Base-by-base conservation (phyloP, 2,329 filamentous ascomycete genomes). In the Stenocarpella maydis region DNA sequence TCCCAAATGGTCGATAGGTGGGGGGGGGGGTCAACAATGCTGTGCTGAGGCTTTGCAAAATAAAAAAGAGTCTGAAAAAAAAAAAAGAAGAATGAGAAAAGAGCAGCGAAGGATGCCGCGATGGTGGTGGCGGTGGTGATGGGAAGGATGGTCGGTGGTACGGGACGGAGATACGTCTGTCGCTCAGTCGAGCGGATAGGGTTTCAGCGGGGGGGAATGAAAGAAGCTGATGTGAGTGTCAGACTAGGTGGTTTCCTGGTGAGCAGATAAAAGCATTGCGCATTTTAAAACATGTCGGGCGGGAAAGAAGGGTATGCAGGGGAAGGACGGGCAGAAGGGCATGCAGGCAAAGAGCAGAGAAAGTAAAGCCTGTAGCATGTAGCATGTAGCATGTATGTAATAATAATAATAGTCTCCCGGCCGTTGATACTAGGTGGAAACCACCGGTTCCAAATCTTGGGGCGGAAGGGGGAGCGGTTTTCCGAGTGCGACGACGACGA, bases 291-390 rank as follows among this genome's bases (percentile, higher is more conserved):
- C 58, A 63, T 24, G 58, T 26, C 58, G 58, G 43, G 58, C 58
- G 58, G 58, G 58, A 43, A 41, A 43, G 58, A 63, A 63, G 58
- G 58, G 41, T 41, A 34, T n/a, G 31, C 9, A 4, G 31, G 31
- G 31, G 4, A 7, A 49, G 58, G 58, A 41, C 49, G 55, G 39
- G n/a, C 47, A 63, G n/a, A n/a, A n/a, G 64, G 41, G 68, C 53
- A 61, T 54, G 63, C 63, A 67, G 45, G 61, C 61, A 43, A 50
- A 41, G 41, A 45, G 24, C 19, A 65, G 45, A 66, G 52, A 50
- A 69, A 65, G 60, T 60, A 68, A 64, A 54, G 49, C 49, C 54
- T 52, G 47, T 64, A 68, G 49, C 49, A 64, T 52, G 47, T 64
- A 68, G 19, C 37, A 58, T 58, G 54, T 58, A 58, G 54, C 54